Evolutionary conservation across 176 grass and related monocot species (phyloP).

Genomic region (Triticum turgidum): DNA sequence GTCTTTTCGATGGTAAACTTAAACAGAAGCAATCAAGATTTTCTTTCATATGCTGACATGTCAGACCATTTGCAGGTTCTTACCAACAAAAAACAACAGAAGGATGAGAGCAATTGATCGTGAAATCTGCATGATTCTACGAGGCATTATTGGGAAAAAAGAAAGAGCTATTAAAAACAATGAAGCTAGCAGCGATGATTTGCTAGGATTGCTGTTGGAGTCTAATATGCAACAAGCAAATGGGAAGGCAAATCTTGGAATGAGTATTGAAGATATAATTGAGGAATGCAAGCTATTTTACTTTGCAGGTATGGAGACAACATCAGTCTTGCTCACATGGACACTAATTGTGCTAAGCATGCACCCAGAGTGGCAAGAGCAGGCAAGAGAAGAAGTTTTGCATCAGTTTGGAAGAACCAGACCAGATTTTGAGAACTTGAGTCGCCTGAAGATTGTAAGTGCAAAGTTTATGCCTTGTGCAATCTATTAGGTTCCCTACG

Average conservation of each 20-base stretch:
- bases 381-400: slow-evolving; percentile 64
- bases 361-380: slow-evolving; percentile 69
- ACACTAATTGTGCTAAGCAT: slow-evolving; percentile 53
- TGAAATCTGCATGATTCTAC: slow-evolving; percentile 42
- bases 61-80: slow-evolving; percentile 36
- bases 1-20: neutral
- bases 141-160: slow-evolving; percentile 58
- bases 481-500: neutral
- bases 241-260: slow-evolving; percentile 9
- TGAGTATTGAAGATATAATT: slow-evolving; percentile 53
- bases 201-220: slow-evolving; percentile 62
- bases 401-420: slow-evolving; percentile 45
- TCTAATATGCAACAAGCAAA: slow-evolving; percentile 55
- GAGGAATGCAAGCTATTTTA: slow-evolving; percentile 69
- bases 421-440: slow-evolving; percentile 58
- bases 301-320: neutral
- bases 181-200: slow-evolving; percentile 37
- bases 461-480: neutral
- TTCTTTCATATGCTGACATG: neutral
- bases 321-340: neutral
- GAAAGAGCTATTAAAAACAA: slow-evolving; percentile 34
- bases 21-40: neutral
- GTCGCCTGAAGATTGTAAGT: slow-evolving; percentile 32
- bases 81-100: slow-evolving; percentile 63
- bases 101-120: slow-evolving; percentile 39